phyloP scores from a whole-genome alignment of 169 alveolate genomes.

The Eimeria maxima region DNA sequence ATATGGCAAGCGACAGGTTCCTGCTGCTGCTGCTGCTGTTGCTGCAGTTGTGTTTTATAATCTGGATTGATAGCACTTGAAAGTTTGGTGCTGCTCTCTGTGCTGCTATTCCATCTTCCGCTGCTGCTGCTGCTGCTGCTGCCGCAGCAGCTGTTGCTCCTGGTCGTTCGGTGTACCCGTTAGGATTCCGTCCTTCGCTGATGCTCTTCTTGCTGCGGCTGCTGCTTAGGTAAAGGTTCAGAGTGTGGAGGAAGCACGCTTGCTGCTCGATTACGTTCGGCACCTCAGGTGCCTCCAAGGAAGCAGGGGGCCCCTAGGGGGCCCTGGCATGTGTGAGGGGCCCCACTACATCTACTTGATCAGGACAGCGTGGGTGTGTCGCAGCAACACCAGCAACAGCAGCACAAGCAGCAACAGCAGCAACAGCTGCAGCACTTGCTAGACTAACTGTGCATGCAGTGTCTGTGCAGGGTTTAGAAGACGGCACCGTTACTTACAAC shows the following conservation, averaged over 20 bases:
- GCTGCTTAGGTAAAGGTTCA: no score
- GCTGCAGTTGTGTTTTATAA: background rate
- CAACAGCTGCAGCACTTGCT: slow-evolving; percentile 56
- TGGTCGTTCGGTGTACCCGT: background rate
- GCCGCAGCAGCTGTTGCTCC: slow-evolving; percentile 32
- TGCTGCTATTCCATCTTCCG: background rate
- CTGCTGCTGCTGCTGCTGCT: slow-evolving; percentile 42
- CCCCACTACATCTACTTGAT: no score
- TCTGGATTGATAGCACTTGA: no score
- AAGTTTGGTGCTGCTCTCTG: no score
- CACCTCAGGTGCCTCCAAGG: slow-evolving; percentile 11
- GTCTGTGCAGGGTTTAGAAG: background rate
- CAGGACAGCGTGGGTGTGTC: no score
- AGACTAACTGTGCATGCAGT: background rate
- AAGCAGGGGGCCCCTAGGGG: no score
- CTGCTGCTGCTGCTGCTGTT: slow-evolving; percentile 41
- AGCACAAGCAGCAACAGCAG: slow-evolving; percentile 14
- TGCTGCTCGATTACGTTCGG: slow-evolving; percentile 33
- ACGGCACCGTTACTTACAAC: slow-evolving; percentile 2
- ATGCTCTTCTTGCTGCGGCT: no score
- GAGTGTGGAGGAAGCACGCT: slow-evolving; percentile 1
- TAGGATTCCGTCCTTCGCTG: background rate
- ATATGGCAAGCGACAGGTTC: background rate
- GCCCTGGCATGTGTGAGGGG: no score
- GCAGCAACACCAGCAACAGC: background rate